A percentile compares a stretch with the other conserved stretches of the same genome.
Evolutionary conservation across 495 filamentous ascomycete genomes (phyloP).

Genomic region (Eremomyces bilateralis): DNA sequence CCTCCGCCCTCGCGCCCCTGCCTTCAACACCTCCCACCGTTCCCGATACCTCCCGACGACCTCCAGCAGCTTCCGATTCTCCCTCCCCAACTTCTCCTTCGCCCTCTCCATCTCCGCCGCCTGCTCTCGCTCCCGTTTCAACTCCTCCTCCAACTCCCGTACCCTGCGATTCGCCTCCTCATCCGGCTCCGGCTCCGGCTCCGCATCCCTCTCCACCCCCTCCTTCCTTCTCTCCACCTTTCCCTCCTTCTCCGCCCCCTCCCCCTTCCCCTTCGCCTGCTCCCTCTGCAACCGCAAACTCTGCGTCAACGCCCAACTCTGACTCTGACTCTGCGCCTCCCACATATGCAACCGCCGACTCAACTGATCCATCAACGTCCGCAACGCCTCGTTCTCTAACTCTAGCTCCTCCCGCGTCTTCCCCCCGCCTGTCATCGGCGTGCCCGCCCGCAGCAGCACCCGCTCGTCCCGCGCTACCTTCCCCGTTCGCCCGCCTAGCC

Average conservation of each 20-base stretch:
- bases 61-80: neutral
- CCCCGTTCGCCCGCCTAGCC: neutral
- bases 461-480: neutral
- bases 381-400: slow-evolving; percentile 57
- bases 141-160: neutral
- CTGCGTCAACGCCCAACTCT: slow-evolving; percentile 57
- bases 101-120: neutral
- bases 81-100: neutral
- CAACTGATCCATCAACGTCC: slow-evolving; percentile 54
- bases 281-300: slow-evolving; percentile 34
- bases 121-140: neutral
- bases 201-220: neutral
- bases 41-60: neutral
- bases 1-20: neutral
- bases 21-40: neutral
- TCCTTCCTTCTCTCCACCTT: neutral
- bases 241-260: neutral
- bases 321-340: slow-evolving; percentile 65
- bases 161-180: neutral
- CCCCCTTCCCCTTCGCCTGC: slow-evolving; percentile 12
- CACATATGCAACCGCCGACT: slow-evolving; percentile 61
- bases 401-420: slow-evolving; percentile 62
- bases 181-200: neutral
- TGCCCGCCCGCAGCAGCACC: neutral
- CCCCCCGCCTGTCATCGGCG: neutral